phyloP scores from a whole-genome alignment of 2,329 filamentous ascomycete species.

The Eutypa lata region DNA sequence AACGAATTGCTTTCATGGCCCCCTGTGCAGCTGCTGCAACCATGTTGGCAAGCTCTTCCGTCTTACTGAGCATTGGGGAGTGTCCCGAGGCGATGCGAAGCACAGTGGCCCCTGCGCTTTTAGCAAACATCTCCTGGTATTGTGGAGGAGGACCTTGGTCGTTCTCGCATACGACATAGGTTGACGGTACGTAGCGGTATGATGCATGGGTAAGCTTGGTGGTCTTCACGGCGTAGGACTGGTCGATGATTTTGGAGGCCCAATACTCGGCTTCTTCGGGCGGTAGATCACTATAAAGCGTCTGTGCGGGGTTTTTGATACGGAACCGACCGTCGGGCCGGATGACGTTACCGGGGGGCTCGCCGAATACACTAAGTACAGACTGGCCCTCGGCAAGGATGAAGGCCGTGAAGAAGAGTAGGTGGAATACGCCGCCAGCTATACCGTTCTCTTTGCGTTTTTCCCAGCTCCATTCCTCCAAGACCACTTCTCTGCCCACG shows the following conservation, averaged over 20 bases:
- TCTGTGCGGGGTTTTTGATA: neutral
- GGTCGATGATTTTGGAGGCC: neutral
- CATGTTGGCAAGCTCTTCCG: neutral
- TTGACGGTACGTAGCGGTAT: neutral
- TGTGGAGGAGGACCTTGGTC: neutral
- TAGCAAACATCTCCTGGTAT: neutral
- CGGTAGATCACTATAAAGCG: neutral
- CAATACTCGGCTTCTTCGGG: neutral
- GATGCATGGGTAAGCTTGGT: neutral
- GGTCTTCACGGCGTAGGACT: neutral
- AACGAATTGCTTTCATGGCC: neutral
- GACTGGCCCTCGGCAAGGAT: conserved; percentile 16
- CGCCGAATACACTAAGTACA: conserved; percentile 5
- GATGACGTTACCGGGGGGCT: conserved; percentile 1
- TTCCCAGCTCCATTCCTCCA: conserved; percentile 10
- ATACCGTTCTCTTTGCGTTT: conserved; percentile 8
- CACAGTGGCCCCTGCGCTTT: neutral
- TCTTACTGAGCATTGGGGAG: neutral
- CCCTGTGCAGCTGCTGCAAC: neutral
- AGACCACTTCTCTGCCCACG: conserved; percentile 17
- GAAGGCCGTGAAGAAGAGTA: conserved; percentile 18
- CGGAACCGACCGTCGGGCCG: neutral
- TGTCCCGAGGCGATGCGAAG: neutral
- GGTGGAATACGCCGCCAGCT: conserved; percentile 12
- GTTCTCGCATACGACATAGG: neutral